Base-by-base conservation (phyloP, 768 basidiomycete species). In the Krasilnikovozyma curviuscula region DNA sequence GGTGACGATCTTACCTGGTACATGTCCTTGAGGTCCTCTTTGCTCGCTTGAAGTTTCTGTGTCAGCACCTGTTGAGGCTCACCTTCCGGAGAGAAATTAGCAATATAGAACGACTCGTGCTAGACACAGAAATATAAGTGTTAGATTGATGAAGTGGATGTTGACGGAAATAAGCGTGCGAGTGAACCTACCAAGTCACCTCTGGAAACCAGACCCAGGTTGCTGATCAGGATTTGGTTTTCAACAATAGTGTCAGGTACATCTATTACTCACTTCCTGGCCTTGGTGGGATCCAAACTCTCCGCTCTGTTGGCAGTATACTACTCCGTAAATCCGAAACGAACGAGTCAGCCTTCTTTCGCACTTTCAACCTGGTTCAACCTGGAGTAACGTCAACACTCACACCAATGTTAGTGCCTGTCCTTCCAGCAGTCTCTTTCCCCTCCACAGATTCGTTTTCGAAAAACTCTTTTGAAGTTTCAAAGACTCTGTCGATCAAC, bases 1-100 rank as follows among this genome's bases (percentile, higher is more conserved):
- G 18, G n/a, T n/a, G n/a, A n/a, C n/a, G n/a, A n/a, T n/a, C 46
- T 35, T 29, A 47, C 46, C 37, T 39, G 38, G 45, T 41, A 55
- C 30, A 48, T 43, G 10, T 27, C 69, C 44, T 65, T 70, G 56
- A 76, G 75, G 1, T 71, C 74, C 0, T 74, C 72, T 13, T 77
- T 61, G 0, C 69, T 61, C 13, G 63, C 66, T 5, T 74, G 74
- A 0, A 72, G 70, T 10, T 71, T 68, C 74, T 75, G 77, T 30
- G 76, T 72, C 53, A 77, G 75, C 1, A 74, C 72, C 64, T 71
- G 56, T 0, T 57, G 52, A 3, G 56, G 57, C 38, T 70, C 63
- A n/a, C 67, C 63, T 39, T 74, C 74, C 24, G 69, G 63, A 1
- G 73, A 74, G n/a, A 66, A 65, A 49, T 76, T 74, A 46, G 14